phyloP scores from a whole-genome alignment of 371 early-diverging fungal species.

The Encephalitozoon intestinalis region DNA sequence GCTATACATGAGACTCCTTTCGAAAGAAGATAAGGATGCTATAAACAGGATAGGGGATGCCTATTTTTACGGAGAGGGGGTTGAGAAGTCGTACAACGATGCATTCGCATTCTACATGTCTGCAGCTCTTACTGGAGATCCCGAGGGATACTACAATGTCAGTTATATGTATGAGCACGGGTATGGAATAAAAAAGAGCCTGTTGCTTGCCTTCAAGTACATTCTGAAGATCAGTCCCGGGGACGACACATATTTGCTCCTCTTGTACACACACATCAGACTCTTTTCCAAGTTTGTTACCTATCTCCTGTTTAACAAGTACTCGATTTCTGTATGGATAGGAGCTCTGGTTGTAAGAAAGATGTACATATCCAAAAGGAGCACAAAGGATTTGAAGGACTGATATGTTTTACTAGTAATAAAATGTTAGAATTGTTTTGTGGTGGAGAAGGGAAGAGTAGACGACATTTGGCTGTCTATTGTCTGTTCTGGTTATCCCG shows the following conservation, averaged over 20 bases:
- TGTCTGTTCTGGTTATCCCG: no score
- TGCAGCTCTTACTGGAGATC: slow-evolving; percentile 20
- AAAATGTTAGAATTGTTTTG: not conserved
- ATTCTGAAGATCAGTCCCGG: slow-evolving; percentile 21
- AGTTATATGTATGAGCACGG: slow-evolving; percentile 59
- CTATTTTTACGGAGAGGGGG: slow-evolving; percentile 58
- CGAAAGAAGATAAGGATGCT: slow-evolving; percentile 9
- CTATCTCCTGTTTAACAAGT: not conserved
- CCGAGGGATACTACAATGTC: slow-evolving; percentile 52
- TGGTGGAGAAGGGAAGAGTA: no score
- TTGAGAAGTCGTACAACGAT: slow-evolving; percentile 30
- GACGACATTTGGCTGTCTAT: no score
- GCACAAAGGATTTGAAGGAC: not conserved
- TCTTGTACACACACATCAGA: slow-evolving; percentile 21
- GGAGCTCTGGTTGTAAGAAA: not conserved
- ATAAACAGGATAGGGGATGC: slow-evolving; percentile 55
- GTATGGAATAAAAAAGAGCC: slow-evolving; percentile 37
- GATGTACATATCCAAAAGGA: not conserved
- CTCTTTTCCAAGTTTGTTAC: slow-evolving; percentile 21
- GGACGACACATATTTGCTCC: slow-evolving; percentile 43
- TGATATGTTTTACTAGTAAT: not conserved
- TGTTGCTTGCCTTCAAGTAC: slow-evolving; percentile 25
- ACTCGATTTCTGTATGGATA: not conserved
- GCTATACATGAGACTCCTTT: slow-evolving; percentile 25
- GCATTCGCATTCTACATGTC: slow-evolving; percentile 58